Percentiles rank a stretch among this genome's conserved stretches.
Conservation (phyloP, 768 basidiomycete genomes). For the Solioccasus polychromus region DNA sequence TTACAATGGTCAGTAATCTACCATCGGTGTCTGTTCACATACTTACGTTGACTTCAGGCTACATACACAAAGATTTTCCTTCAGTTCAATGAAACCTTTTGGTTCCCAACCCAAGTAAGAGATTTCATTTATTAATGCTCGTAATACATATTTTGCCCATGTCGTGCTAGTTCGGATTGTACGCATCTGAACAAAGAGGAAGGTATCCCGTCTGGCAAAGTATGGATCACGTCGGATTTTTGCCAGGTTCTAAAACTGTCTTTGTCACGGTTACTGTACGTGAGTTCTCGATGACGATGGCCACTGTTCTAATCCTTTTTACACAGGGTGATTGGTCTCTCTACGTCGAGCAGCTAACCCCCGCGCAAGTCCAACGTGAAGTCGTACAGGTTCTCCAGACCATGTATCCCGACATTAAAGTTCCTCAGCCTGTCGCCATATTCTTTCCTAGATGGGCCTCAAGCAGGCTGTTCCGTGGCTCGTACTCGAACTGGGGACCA, state of each 20-base stretch:
- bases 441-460: conserved; percentile 53
- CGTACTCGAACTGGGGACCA: conserved; percentile 71
- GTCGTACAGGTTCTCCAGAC: conserved; percentile 52
- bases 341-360: conserved; percentile 53
- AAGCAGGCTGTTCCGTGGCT: conserved; percentile 42
- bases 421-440: conserved; percentile 58
- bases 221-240: conserved; percentile 54
- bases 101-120: conserved; percentile 46
- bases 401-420: conserved; percentile 55
- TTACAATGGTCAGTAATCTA: conserved; percentile 48
- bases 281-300: background rate
- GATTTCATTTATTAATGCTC: background rate
- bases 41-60: conserved; percentile 30
- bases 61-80: conserved; percentile 71
- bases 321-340: conserved; percentile 63
- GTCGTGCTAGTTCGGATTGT: conserved; percentile 39
- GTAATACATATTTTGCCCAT: background rate
- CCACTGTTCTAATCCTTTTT: background rate
- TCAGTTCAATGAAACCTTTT: conserved; percentile 60
- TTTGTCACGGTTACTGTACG: conserved; percentile 29
- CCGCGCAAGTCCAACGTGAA: conserved; percentile 46
- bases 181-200: conserved; percentile 56
- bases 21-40: background rate
- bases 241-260: conserved; percentile 55
- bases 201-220: conserved; percentile 69